Evolutionary conservation across 2,329 filamentous ascomycete species (phyloP), one percentile per base, ranked within the genome.

Genomic region (Sporothrix pallida): DNA sequence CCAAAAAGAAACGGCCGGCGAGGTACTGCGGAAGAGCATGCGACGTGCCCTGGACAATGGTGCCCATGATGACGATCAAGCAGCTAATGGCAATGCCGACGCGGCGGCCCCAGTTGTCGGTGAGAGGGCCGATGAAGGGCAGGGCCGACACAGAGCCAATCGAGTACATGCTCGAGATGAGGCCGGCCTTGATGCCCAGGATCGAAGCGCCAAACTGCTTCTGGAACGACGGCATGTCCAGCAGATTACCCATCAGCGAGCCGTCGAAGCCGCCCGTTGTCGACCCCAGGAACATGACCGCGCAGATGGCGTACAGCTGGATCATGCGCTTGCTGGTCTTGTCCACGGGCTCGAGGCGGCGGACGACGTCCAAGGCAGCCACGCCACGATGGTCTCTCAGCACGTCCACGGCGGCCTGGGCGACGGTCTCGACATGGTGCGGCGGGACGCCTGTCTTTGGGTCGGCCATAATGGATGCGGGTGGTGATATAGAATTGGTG

Each of bases 121-220:
- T 87, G 72, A 84, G 81, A 1, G 86, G 86, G 0, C 86, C 87
- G 0, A 86, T 86, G 75, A 89, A 85, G 79, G 87, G 85, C 3
- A 88, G 84, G 13, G 89, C 88, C 3, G 87, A 85, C 60, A 91
- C 84, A 9, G 86, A 86, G 71, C 88, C 88, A 76, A 89, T 88
- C 75, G 90, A 90, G 78, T 90, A 90, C 76, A 91, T 85, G 71
- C 86, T 86, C 73, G 88, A 87, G 50, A 88, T 82, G 12, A 88
- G 80, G 2, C 87, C 87, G 0, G 86, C 87, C 70, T 79, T 73
- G 63, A 70, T 67, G 44, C 73, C 73, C 5, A 75, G 31, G 48
- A 75, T 75, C 31, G 48, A 50, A 4, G 74, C 74, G 42, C 71
- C 74, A 31, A 75, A 73, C 67, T 75, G 71, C 42, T 23, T 2